A percentile compares a stretch with the other conserved stretches of the same genome.
phyloP scores from a whole-genome alignment of 768 basidiomycete genomes.

The Hygrophoropsis aurantiaca region DNA sequence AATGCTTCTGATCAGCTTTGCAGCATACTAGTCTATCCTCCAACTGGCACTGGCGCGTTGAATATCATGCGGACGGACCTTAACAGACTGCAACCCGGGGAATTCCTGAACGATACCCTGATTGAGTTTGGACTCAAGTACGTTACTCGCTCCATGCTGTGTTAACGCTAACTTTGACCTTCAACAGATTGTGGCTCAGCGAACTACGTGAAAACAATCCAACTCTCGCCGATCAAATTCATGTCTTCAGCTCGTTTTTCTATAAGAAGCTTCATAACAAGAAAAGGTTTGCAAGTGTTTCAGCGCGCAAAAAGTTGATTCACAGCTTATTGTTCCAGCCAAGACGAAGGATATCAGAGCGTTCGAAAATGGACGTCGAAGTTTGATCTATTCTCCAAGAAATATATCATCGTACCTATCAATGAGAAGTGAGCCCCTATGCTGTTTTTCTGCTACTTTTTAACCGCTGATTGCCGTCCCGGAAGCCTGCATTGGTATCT shows the following conservation, averaged over 20 bases:
- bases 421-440: slow-evolving; percentile 78
- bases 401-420: slow-evolving; percentile 92
- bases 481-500: slow-evolving; percentile 94
- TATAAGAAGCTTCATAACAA: slow-evolving; percentile 85
- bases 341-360: slow-evolving; percentile 71
- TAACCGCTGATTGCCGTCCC: background rate
- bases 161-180: background rate
- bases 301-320: slow-evolving; percentile 5
- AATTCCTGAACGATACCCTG: slow-evolving; percentile 94
- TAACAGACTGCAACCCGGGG: slow-evolving; percentile 68
- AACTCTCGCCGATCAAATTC: slow-evolving; percentile 66
- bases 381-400: slow-evolving; percentile 85
- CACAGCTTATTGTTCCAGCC: slow-evolving; percentile 26
- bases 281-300: slow-evolving; percentile 47
- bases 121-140: slow-evolving; percentile 96
- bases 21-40: slow-evolving; percentile 80
- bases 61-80: slow-evolving; percentile 81
- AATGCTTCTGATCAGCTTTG: slow-evolving; percentile 4
- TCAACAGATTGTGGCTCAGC: slow-evolving; percentile 65
- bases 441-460: background rate
- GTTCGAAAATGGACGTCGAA: slow-evolving; percentile 95
- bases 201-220: slow-evolving; percentile 55
- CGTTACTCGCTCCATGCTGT: slow-evolving; percentile 22
- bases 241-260: slow-evolving; percentile 97
- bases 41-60: slow-evolving; percentile 67